phyloP scores from a whole-genome alignment of 371 early-diverging fungal genomes.

The Coemansia sp. region DNA sequence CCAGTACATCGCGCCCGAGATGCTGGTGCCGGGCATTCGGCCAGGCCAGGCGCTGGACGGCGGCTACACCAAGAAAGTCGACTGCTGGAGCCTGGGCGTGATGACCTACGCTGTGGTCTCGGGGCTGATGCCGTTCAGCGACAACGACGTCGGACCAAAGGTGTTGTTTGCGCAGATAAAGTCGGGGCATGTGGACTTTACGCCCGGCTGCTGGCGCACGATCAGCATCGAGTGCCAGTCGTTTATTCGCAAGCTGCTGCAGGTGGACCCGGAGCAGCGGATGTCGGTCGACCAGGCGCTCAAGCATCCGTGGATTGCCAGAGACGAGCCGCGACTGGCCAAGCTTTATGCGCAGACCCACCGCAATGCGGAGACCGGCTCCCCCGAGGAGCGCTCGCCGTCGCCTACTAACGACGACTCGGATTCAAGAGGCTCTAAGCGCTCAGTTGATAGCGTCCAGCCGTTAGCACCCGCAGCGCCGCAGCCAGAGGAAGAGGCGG shows the following conservation, averaged over 20 bases:
- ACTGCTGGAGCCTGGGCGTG: slow-evolving; percentile 64
- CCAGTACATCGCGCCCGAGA: slow-evolving; percentile 62
- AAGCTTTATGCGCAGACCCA: slow-evolving; percentile 24
- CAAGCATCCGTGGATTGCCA: slow-evolving; percentile 46
- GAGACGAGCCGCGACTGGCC: slow-evolving; percentile 26
- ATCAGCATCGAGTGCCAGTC: slow-evolving; percentile 40
- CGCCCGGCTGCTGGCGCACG: slow-evolving; percentile 38
- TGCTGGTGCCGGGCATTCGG: slow-evolving; percentile 46
- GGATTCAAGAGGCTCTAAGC: background rate
- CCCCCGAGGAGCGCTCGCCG: slow-evolving; percentile 15
- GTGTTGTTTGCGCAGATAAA: slow-evolving; percentile 51
- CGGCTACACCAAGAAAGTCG: slow-evolving; percentile 57
- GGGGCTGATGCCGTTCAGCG: slow-evolving; percentile 51
- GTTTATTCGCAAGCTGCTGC: slow-evolving; percentile 37
- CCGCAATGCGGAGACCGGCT: slow-evolving; percentile 1
- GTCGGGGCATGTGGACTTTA: slow-evolving; percentile 46
- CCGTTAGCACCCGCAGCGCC: background rate
- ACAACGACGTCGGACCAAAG: slow-evolving; percentile 47
- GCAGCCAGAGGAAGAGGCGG: background rate
- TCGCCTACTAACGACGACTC: slow-evolving; percentile 1
- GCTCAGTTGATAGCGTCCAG: background rate
- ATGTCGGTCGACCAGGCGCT: slow-evolving; percentile 48
- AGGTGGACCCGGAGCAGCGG: slow-evolving; percentile 35
- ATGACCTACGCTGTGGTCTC: slow-evolving; percentile 59
- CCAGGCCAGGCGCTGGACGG: slow-evolving; percentile 40